phyloP scores from a whole-genome alignment of 768 basidiomycete species.

The Naganishia vishniacii region DNA sequence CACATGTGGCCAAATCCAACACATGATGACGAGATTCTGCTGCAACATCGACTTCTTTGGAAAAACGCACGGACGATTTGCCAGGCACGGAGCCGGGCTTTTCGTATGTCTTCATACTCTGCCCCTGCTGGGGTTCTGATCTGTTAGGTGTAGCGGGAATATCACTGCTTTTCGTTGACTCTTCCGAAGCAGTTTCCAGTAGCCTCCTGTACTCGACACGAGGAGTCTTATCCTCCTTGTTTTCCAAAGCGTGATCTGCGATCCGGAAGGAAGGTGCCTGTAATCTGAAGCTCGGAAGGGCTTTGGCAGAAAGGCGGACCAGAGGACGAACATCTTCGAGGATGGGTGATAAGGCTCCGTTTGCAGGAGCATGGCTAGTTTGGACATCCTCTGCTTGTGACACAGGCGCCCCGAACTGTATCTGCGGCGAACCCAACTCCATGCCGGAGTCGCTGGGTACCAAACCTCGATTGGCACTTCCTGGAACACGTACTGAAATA shows the following conservation, averaged over 20 bases:
- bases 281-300: not conserved
- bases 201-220: not conserved
- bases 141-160: too few species aligned
- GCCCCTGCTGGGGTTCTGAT: too few species aligned
- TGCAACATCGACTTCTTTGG: not conserved
- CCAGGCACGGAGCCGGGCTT: too few species aligned
- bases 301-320: too few species aligned
- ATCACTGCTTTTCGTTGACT: too few species aligned
- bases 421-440: not conserved
- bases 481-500: not conserved
- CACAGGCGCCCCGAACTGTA: too few species aligned
- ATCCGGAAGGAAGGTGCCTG: not conserved
- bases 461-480: not conserved
- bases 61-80: too few species aligned
- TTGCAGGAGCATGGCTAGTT: not conserved
- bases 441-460: not conserved
- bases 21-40: not conserved
- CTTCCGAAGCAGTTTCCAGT: too few species aligned
- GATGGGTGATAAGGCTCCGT: not conserved
- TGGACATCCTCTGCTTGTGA: not conserved
- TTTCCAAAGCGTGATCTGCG: not conserved
- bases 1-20: constrained; percentile 4
- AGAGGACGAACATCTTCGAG: not conserved
- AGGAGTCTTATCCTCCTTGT: not conserved
- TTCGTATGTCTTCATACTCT: too few species aligned